A percentile compares a stretch with the other conserved stretches of the same genome.
Conservation (phyloP, 352 stramenopile species). For the Globisporangium camurandrum region DNA sequence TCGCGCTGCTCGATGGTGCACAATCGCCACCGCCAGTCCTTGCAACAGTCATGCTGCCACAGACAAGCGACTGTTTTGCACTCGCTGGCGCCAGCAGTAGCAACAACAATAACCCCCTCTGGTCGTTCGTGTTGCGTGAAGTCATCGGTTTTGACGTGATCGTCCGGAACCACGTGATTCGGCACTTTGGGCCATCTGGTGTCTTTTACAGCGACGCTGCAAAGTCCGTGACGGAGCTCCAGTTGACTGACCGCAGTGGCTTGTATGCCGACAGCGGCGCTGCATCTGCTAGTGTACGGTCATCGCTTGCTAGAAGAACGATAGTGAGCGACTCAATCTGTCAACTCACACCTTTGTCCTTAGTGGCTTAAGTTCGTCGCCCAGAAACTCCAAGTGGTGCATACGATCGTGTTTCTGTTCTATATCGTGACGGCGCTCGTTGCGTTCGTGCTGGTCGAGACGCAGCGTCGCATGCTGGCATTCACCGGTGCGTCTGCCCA, state of each 20-base stretch:
- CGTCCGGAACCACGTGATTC: constrained; percentile 88
- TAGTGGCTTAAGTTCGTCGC: constrained; percentile 32
- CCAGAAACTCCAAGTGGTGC: constrained; percentile 87
- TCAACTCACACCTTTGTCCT: no score
- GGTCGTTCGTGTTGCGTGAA: constrained; percentile 32
- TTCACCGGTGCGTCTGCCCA: constrained; percentile 60
- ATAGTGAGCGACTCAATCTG: no score
- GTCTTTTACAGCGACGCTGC: constrained; percentile 63
- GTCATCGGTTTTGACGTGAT: constrained; percentile 88
- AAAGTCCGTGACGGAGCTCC: constrained; percentile 59
- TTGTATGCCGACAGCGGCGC: constrained; percentile 35
- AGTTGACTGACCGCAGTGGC: constrained; percentile 31
- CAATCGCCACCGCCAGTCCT: constrained; percentile 11
- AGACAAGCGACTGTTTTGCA: constrained; percentile 39
- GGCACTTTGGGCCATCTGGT: constrained; percentile 40
- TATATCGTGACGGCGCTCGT: constrained; percentile 91
- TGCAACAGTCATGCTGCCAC: constrained; percentile 29
- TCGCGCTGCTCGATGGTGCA: constrained; percentile 44
- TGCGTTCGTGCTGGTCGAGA: constrained; percentile 90
- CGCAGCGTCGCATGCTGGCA: constrained; percentile 88
- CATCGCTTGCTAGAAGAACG: not conserved
- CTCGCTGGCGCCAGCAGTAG: constrained; percentile 29
- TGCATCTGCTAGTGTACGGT: constrained; percentile 23
- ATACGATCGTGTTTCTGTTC: constrained; percentile 91
- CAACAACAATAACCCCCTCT: constrained; percentile 18